A percentile compares a stretch with the other conserved stretches of the same genome.
These are phyloP conservation scores for Aspergillus affinis DNA, from an alignment of 495 filamentous ascomycete genomes.

Conservation along the genomic window DNA sequence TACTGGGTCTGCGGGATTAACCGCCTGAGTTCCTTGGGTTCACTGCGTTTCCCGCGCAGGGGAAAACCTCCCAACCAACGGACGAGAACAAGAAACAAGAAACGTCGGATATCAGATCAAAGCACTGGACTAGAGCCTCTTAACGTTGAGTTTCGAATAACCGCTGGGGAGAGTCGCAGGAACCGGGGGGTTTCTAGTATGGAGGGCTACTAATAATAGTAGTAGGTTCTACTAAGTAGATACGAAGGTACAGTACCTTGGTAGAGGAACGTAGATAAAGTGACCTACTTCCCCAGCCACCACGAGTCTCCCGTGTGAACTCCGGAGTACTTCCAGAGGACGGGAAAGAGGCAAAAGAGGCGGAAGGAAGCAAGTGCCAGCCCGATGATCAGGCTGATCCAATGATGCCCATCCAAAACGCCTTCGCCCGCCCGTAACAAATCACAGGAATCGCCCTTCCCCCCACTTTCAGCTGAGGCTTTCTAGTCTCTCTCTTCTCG, in stretches of 20 bases:
- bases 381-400: slow-evolving; percentile 10
- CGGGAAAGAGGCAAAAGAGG: too few relatives aligned
- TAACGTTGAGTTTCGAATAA: not conserved
- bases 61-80: not conserved
- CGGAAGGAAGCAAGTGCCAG: not conserved
- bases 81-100: not conserved
- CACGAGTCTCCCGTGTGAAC: too few relatives aligned
- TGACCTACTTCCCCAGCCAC: too few relatives aligned
- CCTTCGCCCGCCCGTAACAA: not conserved
- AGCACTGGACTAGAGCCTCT: not conserved
- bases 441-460: not conserved
- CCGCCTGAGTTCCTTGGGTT: slow-evolving; percentile 2
- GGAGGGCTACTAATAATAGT: not conserved
- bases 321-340: too few relatives aligned
- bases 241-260: not conserved
- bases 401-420: slow-evolving; percentile 10
- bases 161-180: not conserved
- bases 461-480: slow-evolving; percentile 16
- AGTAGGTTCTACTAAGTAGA: not conserved
- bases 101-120: not conserved
- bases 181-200: not conserved
- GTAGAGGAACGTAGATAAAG: not conserved
- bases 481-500: slow-evolving; percentile 10
- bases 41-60: too few relatives aligned
- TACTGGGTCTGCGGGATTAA: slow-evolving; percentile 15